Evolutionary conservation across 345 rosid genomes (phyloP), one percentile per base, ranked within the genome.

Genomic region (Orychophragmus violaceus): DNA sequence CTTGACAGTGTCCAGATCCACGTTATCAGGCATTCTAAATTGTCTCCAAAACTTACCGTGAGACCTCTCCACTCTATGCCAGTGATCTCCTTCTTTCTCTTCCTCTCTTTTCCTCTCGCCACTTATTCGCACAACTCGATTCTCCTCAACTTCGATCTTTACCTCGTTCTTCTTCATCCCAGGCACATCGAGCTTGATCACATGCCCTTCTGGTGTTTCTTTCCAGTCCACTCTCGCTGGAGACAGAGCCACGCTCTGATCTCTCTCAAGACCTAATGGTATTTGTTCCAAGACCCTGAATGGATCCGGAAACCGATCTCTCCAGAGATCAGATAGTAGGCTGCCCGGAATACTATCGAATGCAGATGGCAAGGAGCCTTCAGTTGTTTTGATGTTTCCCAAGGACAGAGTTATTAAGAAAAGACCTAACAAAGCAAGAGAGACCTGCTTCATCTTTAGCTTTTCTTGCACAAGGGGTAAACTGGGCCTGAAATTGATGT

Each of bases 1-100:
- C 51, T 76, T 70, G 5, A 84, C 72, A 9, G 81, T 66, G 36
- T 89, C 95, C 77, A 87, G 59, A 27, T 89, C 90, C 9, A 77
- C 96, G 35, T 91, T 84, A 7, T 84, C 90, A 2, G 95, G 98
- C 74, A 89, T 44, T 66, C 74, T 81, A 5, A 91, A 85, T 74
- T 79, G 92, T 71, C 96, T 85, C 91, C 86, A 89, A 79, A 91
- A 91, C 59, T 84, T 87, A 13, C 96, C 96, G 48, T 77, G 72
- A 2, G 83, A 85, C 48, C 94, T 77, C 85, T 91, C 97, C 32
- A 80, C 78, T 30, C 91, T 74, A 59, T 91, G 97, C 96, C 96
- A 91, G 7, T 84, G 93, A 24, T 91, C 88, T 7, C 79, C 90
- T 51, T 85, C 81, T 60, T 73, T 73, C 81, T 83, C 90, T 28